Percentiles rank a stretch among this genome's conserved stretches.
Evolutionary conservation across 768 basidiomycete genomes (phyloP).

Genomic region (Sarcodon sp.): DNA sequence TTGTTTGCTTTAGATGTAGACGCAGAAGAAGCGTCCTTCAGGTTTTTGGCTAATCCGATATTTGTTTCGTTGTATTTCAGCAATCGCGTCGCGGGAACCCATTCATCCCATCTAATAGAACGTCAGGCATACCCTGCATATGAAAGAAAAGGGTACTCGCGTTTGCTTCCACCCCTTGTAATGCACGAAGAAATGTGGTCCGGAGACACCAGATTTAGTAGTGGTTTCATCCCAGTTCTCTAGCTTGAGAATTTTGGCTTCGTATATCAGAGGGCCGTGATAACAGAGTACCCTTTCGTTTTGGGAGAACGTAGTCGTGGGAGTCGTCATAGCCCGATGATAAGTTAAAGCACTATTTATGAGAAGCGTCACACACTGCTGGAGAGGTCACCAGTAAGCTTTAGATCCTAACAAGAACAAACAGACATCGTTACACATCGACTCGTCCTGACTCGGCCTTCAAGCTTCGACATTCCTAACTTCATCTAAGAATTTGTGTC

Average conservation of each 20-base stretch:
- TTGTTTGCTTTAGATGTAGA: slow-evolving; percentile 16
- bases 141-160: slow-evolving; percentile 29
- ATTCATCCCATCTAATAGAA: slow-evolving; percentile 82
- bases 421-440: no score
- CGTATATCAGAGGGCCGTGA: slow-evolving; percentile 92
- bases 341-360: no score
- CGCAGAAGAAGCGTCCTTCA: slow-evolving; percentile 28
- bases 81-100: slow-evolving; percentile 74
- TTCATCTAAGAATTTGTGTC: no score
- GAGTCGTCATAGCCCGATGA: not conserved
- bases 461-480: no score
- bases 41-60: slow-evolving; percentile 60
- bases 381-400: no score
- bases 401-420: no score
- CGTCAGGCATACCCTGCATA: not conserved
- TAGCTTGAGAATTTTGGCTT: slow-evolving; percentile 76
- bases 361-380: no score
- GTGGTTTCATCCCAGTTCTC: slow-evolving; percentile 54
- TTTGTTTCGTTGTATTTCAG: slow-evolving; percentile 80
- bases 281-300: slow-evolving; percentile 87
- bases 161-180: slow-evolving; percentile 99
- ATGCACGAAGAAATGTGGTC: slow-evolving; percentile 89
- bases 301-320: slow-evolving; percentile 7
- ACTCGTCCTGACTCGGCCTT: no score
- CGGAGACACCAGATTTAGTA: slow-evolving; percentile 44